phyloP scores from a whole-genome alignment of 108 stramenopile genomes.

The Cyclostephanos tholiformis region DNA sequence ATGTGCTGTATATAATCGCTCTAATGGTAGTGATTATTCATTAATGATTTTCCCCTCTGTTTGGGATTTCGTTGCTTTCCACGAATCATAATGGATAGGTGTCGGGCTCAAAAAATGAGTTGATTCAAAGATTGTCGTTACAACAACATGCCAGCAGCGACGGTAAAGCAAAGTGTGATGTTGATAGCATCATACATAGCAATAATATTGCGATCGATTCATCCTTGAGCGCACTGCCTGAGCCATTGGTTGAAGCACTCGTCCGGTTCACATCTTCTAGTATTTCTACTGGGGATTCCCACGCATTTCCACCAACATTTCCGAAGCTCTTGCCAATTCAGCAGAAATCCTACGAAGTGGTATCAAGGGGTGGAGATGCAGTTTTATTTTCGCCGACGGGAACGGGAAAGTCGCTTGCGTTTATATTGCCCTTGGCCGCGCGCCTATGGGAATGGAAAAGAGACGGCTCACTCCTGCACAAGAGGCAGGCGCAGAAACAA shows the following conservation, averaged over 20 bases:
- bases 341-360: constrained; percentile 40
- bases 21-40: neutral
- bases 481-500: constrained; percentile 18
- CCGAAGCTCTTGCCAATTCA: constrained; percentile 56
- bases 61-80: neutral
- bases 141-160: constrained; percentile 16
- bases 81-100: neutral
- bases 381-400: constrained; percentile 59
- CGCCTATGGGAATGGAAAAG: constrained; percentile 37
- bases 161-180: neutral
- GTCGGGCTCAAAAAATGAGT: constrained; percentile 24
- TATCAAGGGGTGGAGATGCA: constrained; percentile 50
- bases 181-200: neutral
- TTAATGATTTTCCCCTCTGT: neutral
- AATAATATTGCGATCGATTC: neutral
- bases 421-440: constrained; percentile 45
- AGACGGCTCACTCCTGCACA: constrained; percentile 31
- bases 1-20: neutral
- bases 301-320: constrained; percentile 1
- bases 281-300: neutral
- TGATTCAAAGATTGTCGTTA: constrained; percentile 27
- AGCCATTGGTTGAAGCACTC: constrained; percentile 25
- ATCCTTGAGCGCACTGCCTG: constrained; percentile 21
- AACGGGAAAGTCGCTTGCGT: constrained; percentile 54
- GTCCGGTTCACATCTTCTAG: constrained; percentile 29